Conservation (phyloP, 2,329 filamentous ascomycete genomes). For the Neofusicoccum ribis region DNA sequence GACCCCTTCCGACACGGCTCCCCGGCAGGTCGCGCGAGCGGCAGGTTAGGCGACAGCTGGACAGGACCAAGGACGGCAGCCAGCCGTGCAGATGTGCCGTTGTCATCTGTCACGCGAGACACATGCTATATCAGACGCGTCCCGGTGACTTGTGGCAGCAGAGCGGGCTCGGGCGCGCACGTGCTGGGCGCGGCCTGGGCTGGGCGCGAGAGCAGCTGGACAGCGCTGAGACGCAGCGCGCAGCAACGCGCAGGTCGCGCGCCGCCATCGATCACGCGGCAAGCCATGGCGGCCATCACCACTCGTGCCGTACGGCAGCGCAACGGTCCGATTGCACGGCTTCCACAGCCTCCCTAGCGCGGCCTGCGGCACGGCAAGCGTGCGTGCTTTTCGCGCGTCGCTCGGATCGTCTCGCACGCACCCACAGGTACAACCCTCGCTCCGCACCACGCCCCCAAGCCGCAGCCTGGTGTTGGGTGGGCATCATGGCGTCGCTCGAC, state of each 20-base stretch:
- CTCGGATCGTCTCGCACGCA: not conserved
- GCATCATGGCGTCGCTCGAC: not conserved
- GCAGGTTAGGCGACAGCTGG: conserved; percentile 10
- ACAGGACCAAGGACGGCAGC: not conserved
- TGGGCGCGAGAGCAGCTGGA: not conserved
- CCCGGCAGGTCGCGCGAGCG: conserved; percentile 11
- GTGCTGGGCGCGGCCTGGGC: not conserved
- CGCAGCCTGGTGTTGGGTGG: not conserved
- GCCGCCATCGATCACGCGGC: not conserved
- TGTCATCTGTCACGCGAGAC: not conserved
- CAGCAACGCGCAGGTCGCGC: too few species aligned
- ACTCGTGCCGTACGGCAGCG: not conserved
- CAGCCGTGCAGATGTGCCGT: not conserved
- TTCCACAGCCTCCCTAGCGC: not conserved
- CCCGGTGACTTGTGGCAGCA: not conserved
- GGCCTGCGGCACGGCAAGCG: not conserved
- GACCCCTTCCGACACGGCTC: not conserved
- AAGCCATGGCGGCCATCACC: not conserved
- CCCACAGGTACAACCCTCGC: not conserved
- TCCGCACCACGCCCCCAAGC: conserved; percentile 4
- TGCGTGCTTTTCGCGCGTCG: not conserved
- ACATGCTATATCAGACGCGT: not conserved
- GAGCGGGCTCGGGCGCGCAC: not conserved
- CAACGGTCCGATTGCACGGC: conserved; percentile 7
- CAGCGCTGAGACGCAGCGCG: not conserved